phyloP scores from a whole-genome alignment of 2,329 filamentous ascomycete species.

The Ceratocystis cubensis region DNA sequence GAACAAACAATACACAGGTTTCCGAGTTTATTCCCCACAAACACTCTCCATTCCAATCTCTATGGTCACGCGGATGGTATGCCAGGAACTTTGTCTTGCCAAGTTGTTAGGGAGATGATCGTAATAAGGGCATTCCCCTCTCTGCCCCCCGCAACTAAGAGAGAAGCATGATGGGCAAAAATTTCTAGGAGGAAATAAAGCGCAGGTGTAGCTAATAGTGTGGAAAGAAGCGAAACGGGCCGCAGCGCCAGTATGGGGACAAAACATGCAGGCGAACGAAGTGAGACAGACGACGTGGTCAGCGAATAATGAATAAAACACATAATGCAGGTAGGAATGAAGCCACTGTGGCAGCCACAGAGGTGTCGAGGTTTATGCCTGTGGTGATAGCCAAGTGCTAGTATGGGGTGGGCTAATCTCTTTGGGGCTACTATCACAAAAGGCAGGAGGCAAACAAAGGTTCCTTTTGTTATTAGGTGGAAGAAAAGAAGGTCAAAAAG shows the following conservation, averaged over 20 bases:
- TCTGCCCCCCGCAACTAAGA: not conserved
- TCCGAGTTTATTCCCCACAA: constrained; percentile 1
- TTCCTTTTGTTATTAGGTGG: not conserved
- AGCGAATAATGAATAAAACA: not conserved
- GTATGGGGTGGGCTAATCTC: not conserved
- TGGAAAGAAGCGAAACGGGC: constrained; percentile 1
- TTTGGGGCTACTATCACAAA: not conserved
- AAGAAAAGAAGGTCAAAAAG: not conserved
- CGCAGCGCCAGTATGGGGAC: not conserved
- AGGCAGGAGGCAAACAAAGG: not conserved
- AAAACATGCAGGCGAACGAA: constrained; percentile 6
- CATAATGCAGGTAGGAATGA: not conserved
- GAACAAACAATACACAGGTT: not conserved
- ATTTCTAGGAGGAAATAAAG: not conserved
- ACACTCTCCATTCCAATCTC: constrained; percentile 4
- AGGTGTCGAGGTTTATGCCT: not conserved
- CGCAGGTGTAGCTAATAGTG: not conserved
- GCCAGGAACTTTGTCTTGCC: constrained; percentile 9
- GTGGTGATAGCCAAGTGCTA: not conserved
- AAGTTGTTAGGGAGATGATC: constrained; percentile 6
- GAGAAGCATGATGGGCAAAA: not conserved
- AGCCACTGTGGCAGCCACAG: not conserved
- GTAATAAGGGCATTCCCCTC: not conserved
- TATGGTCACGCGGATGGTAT: not conserved
- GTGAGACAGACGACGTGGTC: constrained; percentile 1